Evolutionary conservation across 1,284 basidiomycete genomes (phyloP).

Genomic region (Ustilago hordei): DNA sequence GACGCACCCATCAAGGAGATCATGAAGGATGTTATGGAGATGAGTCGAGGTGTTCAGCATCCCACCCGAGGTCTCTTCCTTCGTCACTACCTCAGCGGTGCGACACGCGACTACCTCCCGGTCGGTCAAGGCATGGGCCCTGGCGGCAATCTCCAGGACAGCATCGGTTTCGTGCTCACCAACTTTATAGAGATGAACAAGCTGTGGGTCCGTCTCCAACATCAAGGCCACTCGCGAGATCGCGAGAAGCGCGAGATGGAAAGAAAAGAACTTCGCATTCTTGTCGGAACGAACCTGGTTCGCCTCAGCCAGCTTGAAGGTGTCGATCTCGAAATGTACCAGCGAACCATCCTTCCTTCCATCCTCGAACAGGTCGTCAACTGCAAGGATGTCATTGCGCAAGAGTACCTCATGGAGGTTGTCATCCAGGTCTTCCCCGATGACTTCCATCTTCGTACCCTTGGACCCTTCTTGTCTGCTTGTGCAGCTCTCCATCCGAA

Average conservation of each 20-base stretch:
- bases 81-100: constrained; percentile 68
- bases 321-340: constrained; percentile 66
- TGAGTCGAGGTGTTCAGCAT: constrained; percentile 69
- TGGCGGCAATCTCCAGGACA: constrained; percentile 65
- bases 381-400: constrained; percentile 69
- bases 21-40: constrained; percentile 70
- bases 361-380: constrained; percentile 69
- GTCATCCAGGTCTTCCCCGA: constrained; percentile 70
- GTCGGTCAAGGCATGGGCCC: constrained; percentile 63
- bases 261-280: constrained; percentile 66
- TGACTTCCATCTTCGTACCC: constrained; percentile 68
- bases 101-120: constrained; percentile 67
- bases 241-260: constrained; percentile 69
- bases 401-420: constrained; percentile 70
- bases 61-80: constrained; percentile 68
- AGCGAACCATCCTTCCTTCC: constrained; percentile 63
- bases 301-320: constrained; percentile 69
- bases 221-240: constrained; percentile 68
- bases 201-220: constrained; percentile 69
- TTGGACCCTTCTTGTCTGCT: constrained; percentile 66
- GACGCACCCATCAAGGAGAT: constrained; percentile 69
- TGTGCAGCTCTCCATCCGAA: constrained; percentile 68
- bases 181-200: constrained; percentile 70
- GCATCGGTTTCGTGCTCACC: constrained; percentile 68
- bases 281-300: constrained; percentile 69